These are phyloP conservation scores for Thelonectria blattea DNA, from an alignment of 2,329 filamentous ascomycete species.

Conservation along the genomic window DNA sequence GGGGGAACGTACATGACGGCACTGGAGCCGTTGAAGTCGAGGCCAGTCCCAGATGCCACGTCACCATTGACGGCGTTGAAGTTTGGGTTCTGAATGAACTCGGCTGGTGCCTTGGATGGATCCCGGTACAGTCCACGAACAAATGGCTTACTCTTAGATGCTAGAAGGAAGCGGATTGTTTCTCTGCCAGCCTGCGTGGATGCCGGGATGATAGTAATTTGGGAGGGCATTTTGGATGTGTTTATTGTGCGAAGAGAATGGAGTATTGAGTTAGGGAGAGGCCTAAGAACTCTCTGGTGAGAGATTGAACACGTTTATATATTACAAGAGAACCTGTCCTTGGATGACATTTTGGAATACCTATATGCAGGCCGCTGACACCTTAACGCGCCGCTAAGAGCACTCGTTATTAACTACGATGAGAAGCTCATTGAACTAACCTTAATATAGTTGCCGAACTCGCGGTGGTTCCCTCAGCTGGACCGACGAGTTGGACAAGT, in stretches of 20 bases:
- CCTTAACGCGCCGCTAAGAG: no score
- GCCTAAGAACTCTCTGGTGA: no score
- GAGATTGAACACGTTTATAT: no score
- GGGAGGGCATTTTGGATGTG: slow-evolving; percentile 32
- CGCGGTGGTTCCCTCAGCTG: slow-evolving; percentile 29
- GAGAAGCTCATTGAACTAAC: slow-evolving; percentile 29
- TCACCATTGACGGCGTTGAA: slow-evolving; percentile 42
- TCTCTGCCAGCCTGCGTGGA: slow-evolving; percentile 41
- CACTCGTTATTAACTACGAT: no score
- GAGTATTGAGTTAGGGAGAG: no score
- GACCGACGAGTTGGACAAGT: slow-evolving; percentile 41
- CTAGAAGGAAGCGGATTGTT: slow-evolving; percentile 38
- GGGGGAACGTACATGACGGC: slow-evolving; percentile 44
- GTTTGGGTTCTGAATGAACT: slow-evolving; percentile 36
- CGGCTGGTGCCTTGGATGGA: slow-evolving; percentile 35
- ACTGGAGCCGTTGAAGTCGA: slow-evolving; percentile 39
- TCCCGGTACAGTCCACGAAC: slow-evolving; percentile 42
- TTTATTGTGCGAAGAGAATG: no score
- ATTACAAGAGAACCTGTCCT: no score
- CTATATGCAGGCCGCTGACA: no score
- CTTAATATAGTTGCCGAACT: slow-evolving; percentile 32
- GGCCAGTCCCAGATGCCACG: slow-evolving; percentile 29
- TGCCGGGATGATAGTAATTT: slow-evolving; percentile 42
- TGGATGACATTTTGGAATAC: no score
- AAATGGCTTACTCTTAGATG: slow-evolving; percentile 23